These are phyloP conservation scores for Alternaria triticimaculans DNA, from an alignment of 2,329 filamentous ascomycete genomes.

Conservation along the genomic window DNA sequence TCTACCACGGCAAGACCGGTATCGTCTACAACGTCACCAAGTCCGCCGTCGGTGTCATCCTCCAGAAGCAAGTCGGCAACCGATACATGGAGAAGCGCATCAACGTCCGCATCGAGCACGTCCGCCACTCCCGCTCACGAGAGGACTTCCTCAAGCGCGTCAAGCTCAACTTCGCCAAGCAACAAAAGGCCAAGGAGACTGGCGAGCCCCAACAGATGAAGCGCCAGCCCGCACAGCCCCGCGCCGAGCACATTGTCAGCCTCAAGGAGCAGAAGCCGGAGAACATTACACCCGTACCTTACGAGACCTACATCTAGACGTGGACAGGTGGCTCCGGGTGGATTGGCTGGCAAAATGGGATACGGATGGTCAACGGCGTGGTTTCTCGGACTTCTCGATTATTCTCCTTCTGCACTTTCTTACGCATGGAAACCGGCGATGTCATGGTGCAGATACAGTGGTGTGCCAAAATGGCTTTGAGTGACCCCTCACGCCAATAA, in stretches of 20 bases:
- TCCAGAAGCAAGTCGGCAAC: conserved; percentile 97
- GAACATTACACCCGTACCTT: conserved; percentile 88
- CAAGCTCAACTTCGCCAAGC: conserved; percentile 93
- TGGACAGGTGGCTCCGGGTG: conserved; percentile 35
- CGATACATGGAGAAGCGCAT: conserved; percentile 99
- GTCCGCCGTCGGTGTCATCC: conserved; percentile 95
- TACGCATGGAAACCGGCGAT: conserved; percentile 49
- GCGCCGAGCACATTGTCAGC: conserved; percentile 80
- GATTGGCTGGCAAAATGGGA: conserved; percentile 44
- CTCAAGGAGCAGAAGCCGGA: conserved; percentile 84
- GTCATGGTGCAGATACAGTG: conserved; percentile 43
- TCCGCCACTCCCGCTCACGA: conserved; percentile 90
- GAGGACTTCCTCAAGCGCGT: conserved; percentile 97
- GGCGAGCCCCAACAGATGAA: conserved; percentile 91
- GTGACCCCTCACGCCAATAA: conserved; percentile 47
- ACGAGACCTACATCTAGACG: conserved; percentile 97
- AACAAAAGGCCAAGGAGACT: conserved; percentile 89
- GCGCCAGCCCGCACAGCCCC: conserved; percentile 81
- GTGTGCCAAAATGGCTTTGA: conserved; percentile 46
- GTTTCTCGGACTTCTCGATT: conserved; percentile 49
- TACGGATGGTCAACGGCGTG: conserved; percentile 49
- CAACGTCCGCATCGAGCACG: conserved; percentile 98
- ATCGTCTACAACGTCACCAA: conserved; percentile 99
- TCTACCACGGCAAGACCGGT: conserved; percentile 96
- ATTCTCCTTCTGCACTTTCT: conserved; percentile 49